Percentiles rank a stretch among this genome's conserved stretches.
These are phyloP conservation scores for Trypanosoma melophagium DNA, from an alignment of 208 protist genomes.

Conservation along the genomic window DNA sequence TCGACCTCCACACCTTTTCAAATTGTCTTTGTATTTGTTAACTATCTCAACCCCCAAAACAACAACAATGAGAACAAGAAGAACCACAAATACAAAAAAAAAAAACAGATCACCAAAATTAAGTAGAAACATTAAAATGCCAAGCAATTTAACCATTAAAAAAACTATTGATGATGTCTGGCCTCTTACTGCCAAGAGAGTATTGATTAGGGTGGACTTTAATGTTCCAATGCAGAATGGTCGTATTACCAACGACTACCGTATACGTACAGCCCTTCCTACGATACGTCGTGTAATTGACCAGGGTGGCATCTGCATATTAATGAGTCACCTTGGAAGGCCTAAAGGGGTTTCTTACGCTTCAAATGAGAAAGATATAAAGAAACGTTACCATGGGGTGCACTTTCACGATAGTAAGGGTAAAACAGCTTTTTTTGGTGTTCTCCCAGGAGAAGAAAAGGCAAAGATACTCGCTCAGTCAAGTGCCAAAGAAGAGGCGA, in stretches of 20 bases:
- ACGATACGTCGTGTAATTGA: constrained; percentile 95
- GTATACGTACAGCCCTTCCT: constrained; percentile 94
- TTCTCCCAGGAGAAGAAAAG: constrained; percentile 68
- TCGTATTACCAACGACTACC: constrained; percentile 92
- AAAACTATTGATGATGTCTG: constrained; percentile 86
- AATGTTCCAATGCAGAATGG: constrained; percentile 95
- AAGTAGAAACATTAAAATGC: constrained; percentile 25
- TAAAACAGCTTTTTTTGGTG: constrained; percentile 73
- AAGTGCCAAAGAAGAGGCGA: constrained; percentile 40
- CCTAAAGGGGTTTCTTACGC: constrained; percentile 91
- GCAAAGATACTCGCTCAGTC: constrained; percentile 57
- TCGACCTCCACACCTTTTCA: too few relatives aligned
- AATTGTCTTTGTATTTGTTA: too few relatives aligned
- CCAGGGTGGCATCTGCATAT: constrained; percentile 84
- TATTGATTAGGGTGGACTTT: constrained; percentile 96
- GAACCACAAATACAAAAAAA: constrained; percentile 7
- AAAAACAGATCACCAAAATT: neutral
- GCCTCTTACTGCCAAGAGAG: constrained; percentile 91
- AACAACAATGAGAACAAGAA: neutral
- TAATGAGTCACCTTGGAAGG: constrained; percentile 97
- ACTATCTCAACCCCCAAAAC: too few relatives aligned
- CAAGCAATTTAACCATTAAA: constrained; percentile 48
- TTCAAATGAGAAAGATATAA: constrained; percentile 30
- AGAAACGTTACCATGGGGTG: constrained; percentile 27
- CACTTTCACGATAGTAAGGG: constrained; percentile 54